Evolutionary conservation across 768 basidiomycete species (phyloP).

Genomic region (Tricholoma flavovirens): DNA sequence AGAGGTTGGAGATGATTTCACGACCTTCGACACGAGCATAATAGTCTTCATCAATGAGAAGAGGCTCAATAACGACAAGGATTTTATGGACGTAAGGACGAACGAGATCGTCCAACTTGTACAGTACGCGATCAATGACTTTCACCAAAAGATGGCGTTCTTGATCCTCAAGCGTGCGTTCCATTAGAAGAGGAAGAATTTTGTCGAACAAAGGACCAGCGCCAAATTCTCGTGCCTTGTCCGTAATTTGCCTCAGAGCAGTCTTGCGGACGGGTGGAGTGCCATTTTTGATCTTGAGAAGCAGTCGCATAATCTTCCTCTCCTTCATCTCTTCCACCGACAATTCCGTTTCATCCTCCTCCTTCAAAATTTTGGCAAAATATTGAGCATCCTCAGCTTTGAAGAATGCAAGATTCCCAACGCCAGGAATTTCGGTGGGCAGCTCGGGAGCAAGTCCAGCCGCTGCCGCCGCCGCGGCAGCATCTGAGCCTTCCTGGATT

Average conservation of each 20-base stretch:
- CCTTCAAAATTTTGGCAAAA: constrained; percentile 92
- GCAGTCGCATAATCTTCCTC: constrained; percentile 96
- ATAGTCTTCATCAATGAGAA: constrained; percentile 97
- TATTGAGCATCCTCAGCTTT: constrained; percentile 98
- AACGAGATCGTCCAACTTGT: constrained; percentile 98
- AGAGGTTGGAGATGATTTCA: constrained; percentile 97
- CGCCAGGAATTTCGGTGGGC: constrained; percentile 96
- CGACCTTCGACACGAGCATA: constrained; percentile 96
- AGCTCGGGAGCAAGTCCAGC: constrained; percentile 90
- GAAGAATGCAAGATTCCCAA: constrained; percentile 96
- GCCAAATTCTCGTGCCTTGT: constrained; percentile 98
- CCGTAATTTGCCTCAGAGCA: constrained; percentile 95
- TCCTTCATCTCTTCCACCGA: constrained; percentile 99
- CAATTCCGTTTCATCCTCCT: constrained; percentile 91
- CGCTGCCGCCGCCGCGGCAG: constrained; percentile 81
- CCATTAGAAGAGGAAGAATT: constrained; percentile 97
- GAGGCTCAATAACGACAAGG: constrained; percentile 97
- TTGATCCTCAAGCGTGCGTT: constrained; percentile 95
- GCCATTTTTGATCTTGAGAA: constrained; percentile 99
- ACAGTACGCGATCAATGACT: constrained; percentile 96
- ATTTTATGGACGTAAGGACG: constrained; percentile 99
- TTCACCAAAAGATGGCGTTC: constrained; percentile 98
- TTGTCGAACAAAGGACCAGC: constrained; percentile 99
- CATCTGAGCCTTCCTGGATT: constrained; percentile 92
- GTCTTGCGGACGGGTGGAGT: constrained; percentile 98